Percentiles rank a stretch among this genome's conserved stretches.
phyloP scores from a whole-genome alignment of 345 rosid species.

The Hypericum androsaemum region DNA sequence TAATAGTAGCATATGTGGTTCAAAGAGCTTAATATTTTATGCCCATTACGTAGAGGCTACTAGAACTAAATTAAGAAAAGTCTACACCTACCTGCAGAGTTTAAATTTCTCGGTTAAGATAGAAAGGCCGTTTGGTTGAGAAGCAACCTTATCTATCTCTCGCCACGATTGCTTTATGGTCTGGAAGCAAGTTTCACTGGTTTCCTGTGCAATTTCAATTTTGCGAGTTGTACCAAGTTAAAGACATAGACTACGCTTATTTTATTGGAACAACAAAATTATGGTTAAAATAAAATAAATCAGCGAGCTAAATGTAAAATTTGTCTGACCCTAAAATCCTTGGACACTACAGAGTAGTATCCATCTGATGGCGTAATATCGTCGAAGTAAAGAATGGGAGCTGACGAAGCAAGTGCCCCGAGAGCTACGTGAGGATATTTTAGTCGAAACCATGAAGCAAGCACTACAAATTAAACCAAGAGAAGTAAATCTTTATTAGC shows the following conservation, averaged over 20 bases:
- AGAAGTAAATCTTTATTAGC: too few species aligned
- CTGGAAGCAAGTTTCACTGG: slow-evolving; percentile 46
- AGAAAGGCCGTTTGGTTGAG: slow-evolving; percentile 34
- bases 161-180: slow-evolving; percentile 45
- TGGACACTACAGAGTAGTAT: slow-evolving; percentile 13
- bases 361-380: slow-evolving; percentile 20
- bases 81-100: slow-evolving; percentile 41
- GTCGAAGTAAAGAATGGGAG: slow-evolving; percentile 23
- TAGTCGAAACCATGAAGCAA: slow-evolving; percentile 25
- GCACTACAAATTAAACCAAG: slow-evolving; percentile 10
- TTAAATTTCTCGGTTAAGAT: slow-evolving; percentile 47
- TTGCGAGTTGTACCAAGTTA: too few species aligned
- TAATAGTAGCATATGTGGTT: too few species aligned
- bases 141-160: slow-evolving; percentile 42
- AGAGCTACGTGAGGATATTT: slow-evolving; percentile 21
- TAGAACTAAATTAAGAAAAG: too few species aligned
- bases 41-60: too few species aligned
- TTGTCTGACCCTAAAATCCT: slow-evolving; percentile 16
- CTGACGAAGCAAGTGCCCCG: slow-evolving; percentile 25
- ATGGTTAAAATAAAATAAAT: background rate
- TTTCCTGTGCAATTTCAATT: slow-evolving; percentile 25
- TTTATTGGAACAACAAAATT: too few species aligned
- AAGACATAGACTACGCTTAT: too few species aligned
- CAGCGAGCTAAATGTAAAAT: background rate
- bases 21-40: too few species aligned